Base-by-base conservation (phyloP, 2,329 filamentous ascomycete species). In the Whalleya microplaca region DNA sequence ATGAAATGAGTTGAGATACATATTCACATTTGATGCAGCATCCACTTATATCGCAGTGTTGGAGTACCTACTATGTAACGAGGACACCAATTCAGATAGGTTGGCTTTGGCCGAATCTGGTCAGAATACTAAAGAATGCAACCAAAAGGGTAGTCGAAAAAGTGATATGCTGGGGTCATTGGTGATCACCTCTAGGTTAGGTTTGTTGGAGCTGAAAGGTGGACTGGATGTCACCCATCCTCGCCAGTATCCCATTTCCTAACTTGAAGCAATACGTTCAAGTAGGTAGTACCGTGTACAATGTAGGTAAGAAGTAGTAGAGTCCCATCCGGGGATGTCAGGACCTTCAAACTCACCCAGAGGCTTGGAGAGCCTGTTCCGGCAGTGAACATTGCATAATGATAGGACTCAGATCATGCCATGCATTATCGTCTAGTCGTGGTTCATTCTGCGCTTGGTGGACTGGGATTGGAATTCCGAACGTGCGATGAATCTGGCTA, bases 401-500 rank as follows among this genome's bases (percentile, higher is more conserved):
- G 32, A 37, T 16, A 37, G 32, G 32, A 37, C 9, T 16, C 32
- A 7, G 3, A 37, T 37, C 32, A 47, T 37, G 27, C 18, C 48
- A 47, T 21, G 14, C 14, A 12, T 12, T 16, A 37, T 3, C 14
- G 14, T 16, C 32, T 12, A 12, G 10, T 37, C 32, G 32, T 27
- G 23, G 23, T 27, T 27, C 23, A 27, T 27, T 27, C 9, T 27
- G 32, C 5, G 3, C 9, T 12, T 37, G 32, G 32, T 37, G 32
- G 32, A 3, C 48, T 43, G 23, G 43, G 43, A 51, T 45, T 52
- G 19, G 9, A 53, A 48, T 45, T 45, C 45, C 20, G 41, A 12
- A 49, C 47, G 45, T 45, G 23, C 48, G 46, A 46, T 21, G 40
- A 53, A 27, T 41, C 19, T 50, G 43, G 42, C 37, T 45, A 45